Base-by-base conservation (phyloP, 2,329 filamentous ascomycete genomes). In the Pestalotiopsis sp. region DNA sequence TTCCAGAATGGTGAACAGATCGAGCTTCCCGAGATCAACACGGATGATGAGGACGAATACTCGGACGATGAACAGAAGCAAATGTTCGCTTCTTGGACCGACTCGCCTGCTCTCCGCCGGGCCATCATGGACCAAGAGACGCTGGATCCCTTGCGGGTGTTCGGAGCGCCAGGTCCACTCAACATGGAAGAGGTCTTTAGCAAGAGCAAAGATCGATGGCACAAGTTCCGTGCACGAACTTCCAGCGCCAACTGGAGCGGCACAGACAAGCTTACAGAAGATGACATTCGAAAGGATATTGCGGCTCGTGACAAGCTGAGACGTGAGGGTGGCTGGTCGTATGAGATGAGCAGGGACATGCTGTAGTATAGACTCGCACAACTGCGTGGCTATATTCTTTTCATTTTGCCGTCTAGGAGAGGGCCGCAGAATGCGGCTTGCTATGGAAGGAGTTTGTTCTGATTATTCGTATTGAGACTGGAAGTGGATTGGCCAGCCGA, bases 131-230 rank as follows among this genome's bases (percentile, higher is more conserved):
- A 90, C 64, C 97, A 99, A 78, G 95, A 99, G 79, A 88, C 90
- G 11, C 87, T 96, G 73, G 94, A 99, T 75, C 93, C 94, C 0
- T 89, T 93, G 75, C 84, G 88, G 49, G 93, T 99, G 66, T 99
- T 99, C 77, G 96, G 96, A 0, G 93, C 93, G 0, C 94, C 97
- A 27, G 91, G 88, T 12, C 93, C 94, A 13, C 85, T 99, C 72
- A 93, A 94, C 76, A 96, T 99, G 91, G 97, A 99, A 76, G 95
- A 98, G 78, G 94, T 98, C 39, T 99, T 99, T 82, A 92, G 88
- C 80, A 93, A 94, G 79, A 95, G 92, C 80, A 94, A 94, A 79
- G 94, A 95, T 68, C 85, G 92, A 72, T 90, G 93, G 79, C 93
- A 93, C 84, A 93, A 94, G 77, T 98, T 98, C 86, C 90, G 97